Evolutionary conservation across 768 basidiomycete genomes (phyloP), one percentile per base, ranked within the genome.

Genomic region (Sarcomyxa edulis): DNA sequence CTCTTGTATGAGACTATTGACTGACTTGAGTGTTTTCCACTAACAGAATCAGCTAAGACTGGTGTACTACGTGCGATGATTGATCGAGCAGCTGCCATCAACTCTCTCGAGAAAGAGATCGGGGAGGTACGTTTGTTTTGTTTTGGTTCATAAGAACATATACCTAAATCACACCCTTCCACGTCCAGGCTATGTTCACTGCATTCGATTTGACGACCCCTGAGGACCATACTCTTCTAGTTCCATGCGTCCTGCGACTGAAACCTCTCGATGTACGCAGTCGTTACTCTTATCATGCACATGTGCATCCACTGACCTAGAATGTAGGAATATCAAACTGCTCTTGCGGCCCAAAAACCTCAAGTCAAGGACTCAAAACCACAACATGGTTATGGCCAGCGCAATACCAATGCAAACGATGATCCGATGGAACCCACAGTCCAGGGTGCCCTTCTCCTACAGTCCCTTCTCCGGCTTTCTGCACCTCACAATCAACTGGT

Each of bases 361-460:
- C n/a, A n/a, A n/a, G n/a, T n/a, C n/a, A n/a, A n/a, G n/a, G n/a
- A n/a, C n/a, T n/a, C n/a, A n/a, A n/a, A n/a, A n/a, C n/a, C n/a
- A n/a, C n/a, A n/a, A n/a, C n/a, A n/a, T n/a, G n/a, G n/a, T n/a
- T n/a, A n/a, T n/a, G 29, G 46, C 26, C 51, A 47, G 35, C 49
- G 50, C 27, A 38, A 50, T 22, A 47, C 52, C 32, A 51, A 50
- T 41, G 7, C 40, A 48, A 47, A 37, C 43, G 48, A 49, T 38
- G 63, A 66, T 39, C 63, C 66, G 1, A 53, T 78, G 28, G 82
- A 81, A 51, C 78, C 83, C 6, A 86, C 78, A 49, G 74, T 84
- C 9, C 90, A 92, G 55, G 95, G 95, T 1, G 85, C 88, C 3
- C 59, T 97, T 12, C 61, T 99, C 9, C 60, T 97, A 2, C 93